phyloP scores from a whole-genome alignment of 768 basidiomycete genomes.

The Boletus rufocinnamomeus region DNA sequence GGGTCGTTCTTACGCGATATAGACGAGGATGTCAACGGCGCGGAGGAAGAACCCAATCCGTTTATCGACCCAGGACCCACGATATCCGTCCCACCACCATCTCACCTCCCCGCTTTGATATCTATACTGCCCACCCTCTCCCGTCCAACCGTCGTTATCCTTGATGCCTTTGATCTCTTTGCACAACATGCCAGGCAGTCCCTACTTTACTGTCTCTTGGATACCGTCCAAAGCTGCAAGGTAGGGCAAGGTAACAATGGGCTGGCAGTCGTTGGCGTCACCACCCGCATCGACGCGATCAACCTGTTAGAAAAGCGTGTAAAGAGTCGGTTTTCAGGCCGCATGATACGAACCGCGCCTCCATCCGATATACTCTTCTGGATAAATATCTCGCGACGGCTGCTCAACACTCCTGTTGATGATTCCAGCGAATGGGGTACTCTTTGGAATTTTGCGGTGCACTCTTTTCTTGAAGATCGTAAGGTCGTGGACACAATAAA shows the following conservation, averaged over 20 bases:
- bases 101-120: slow-evolving; percentile 74
- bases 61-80: slow-evolving; percentile 43
- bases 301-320: slow-evolving; percentile 93
- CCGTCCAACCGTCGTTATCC: slow-evolving; percentile 77
- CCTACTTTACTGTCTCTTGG: slow-evolving; percentile 91
- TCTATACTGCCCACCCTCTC: slow-evolving; percentile 76
- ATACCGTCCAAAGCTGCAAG: slow-evolving; percentile 87
- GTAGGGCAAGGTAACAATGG: slow-evolving; percentile 61
- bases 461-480: slow-evolving; percentile 55
- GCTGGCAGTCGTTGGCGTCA: slow-evolving; percentile 83
- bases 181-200: slow-evolving; percentile 90
- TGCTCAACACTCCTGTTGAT: slow-evolving; percentile 40
- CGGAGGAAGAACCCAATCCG: slow-evolving; percentile 49
- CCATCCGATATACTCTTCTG: slow-evolving; percentile 53
- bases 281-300: slow-evolving; percentile 84
- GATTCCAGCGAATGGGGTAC: slow-evolving; percentile 53
- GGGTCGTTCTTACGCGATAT: slow-evolving; percentile 47
- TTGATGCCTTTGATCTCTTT: slow-evolving; percentile 95
- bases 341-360: slow-evolving; percentile 78
- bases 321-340: slow-evolving; percentile 94
- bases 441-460: slow-evolving; percentile 60
- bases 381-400: slow-evolving; percentile 47
- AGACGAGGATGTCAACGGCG: slow-evolving; percentile 31
- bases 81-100: slow-evolving; percentile 57
- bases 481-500: slow-evolving; percentile 47